Percentiles rank a stretch among this genome's conserved stretches.
Conservation (phyloP, 352 stramenopile genomes). For the Pythium brachiatum region DNA sequence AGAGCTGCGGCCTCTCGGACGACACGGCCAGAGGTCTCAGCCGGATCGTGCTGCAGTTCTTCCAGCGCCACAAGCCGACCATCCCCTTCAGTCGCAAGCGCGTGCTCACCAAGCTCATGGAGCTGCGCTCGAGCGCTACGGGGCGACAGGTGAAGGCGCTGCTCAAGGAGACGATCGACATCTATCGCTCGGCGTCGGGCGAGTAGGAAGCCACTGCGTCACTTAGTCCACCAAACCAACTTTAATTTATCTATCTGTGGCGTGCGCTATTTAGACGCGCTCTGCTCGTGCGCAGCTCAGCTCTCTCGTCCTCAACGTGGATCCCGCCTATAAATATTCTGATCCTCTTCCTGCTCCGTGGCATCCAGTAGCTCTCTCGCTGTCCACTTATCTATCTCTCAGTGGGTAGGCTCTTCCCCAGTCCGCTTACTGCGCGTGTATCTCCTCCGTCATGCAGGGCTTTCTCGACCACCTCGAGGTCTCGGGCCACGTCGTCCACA, state of each 20-base stretch:
- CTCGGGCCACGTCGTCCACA: slow-evolving; percentile 24
- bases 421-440: too few relatives aligned
- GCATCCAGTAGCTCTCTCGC: background rate
- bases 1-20: slow-evolving; percentile 45
- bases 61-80: slow-evolving; percentile 47
- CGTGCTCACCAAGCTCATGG: slow-evolving; percentile 23
- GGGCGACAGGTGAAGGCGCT: slow-evolving; percentile 32
- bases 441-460: slow-evolving; percentile 44
- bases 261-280: background rate
- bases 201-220: too few relatives aligned
- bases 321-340: background rate
- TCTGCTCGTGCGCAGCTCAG: too few relatives aligned
- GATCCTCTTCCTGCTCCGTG: background rate
- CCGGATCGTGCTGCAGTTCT: slow-evolving; percentile 50
- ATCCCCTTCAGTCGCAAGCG: slow-evolving; percentile 49
- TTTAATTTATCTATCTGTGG: too few relatives aligned
- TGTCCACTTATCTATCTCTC: too few relatives aligned
- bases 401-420: too few relatives aligned
- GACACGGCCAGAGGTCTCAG: slow-evolving; percentile 43
- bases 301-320: background rate
- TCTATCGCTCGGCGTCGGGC: slow-evolving; percentile 8
- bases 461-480: slow-evolving; percentile 56
- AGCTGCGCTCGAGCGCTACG: slow-evolving; percentile 27
- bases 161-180: slow-evolving; percentile 46
- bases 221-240: too few relatives aligned